These are phyloP conservation scores for Colletotrichum plurivorum DNA, from an alignment of 2,329 filamentous ascomycete species.

Conservation along the genomic window DNA sequence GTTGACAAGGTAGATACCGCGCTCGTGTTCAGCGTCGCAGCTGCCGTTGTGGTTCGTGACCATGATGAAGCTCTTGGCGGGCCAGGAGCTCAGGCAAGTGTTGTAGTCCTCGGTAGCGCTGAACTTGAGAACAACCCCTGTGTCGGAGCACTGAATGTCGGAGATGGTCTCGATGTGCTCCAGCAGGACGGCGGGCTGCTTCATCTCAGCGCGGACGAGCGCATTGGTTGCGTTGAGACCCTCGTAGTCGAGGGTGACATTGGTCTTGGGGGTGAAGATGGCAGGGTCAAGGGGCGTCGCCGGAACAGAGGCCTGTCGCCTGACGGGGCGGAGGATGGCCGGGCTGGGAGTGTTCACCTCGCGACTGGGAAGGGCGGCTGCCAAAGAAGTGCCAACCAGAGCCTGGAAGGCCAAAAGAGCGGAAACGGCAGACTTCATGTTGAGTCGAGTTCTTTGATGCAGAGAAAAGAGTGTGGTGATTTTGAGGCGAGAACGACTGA, in stretches of 20 bases:
- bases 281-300: slow-evolving; percentile 28
- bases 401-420: slow-evolving; percentile 32
- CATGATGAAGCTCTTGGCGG: slow-evolving; percentile 48
- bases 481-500: background rate
- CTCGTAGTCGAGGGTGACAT: slow-evolving; percentile 41
- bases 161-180: slow-evolving; percentile 41
- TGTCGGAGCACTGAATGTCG: slow-evolving; percentile 32
- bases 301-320: slow-evolving; percentile 13
- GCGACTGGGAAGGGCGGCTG: slow-evolving; percentile 20
- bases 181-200: slow-evolving; percentile 42
- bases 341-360: background rate
- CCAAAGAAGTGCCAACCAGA: slow-evolving; percentile 9
- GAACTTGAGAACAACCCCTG: slow-evolving; percentile 40
- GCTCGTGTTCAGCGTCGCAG: slow-evolving; percentile 55
- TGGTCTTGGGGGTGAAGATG: slow-evolving; percentile 41
- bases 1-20: slow-evolving; percentile 54
- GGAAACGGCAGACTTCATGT: slow-evolving; percentile 23
- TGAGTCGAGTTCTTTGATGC: background rate
- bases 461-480: background rate
- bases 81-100: slow-evolving; percentile 42
- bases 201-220: slow-evolving; percentile 36
- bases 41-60: slow-evolving; percentile 58
- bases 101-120: slow-evolving; percentile 34
- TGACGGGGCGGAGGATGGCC: slow-evolving; percentile 30
- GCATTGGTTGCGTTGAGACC: slow-evolving; percentile 38